Evolutionary conservation across 257 asterid genomes (phyloP), one percentile per base, ranked within the genome.

Genomic region (Ligustrum vulgare): DNA sequence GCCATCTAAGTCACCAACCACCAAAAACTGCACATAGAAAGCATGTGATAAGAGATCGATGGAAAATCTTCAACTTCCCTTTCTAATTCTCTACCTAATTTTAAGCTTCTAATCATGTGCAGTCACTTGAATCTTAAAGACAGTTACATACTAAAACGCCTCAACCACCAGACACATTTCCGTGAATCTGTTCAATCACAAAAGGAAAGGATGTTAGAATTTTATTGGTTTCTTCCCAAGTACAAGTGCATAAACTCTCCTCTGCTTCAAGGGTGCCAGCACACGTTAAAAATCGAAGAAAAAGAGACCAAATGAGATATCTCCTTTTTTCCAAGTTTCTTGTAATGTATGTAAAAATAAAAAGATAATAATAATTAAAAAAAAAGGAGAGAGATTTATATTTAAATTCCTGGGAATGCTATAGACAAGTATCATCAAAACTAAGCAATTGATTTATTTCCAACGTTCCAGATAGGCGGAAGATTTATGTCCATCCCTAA

Each of bases 1-100:
- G 86, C 93, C 97, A 92, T 88, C 82, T 81, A 88, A 78, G 80
- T 69, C 77, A 74, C 81, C 74, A 78, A 22, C 32, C 11, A 84
- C 89, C 75, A 75, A 68, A 62, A 66, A 78, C 74, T 15, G 79
- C 74, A n/a, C 63, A 72, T 72, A 25, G 86, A 65, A 81, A 87
- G 81, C 91, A 90, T 87, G 87, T 87, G 84, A 85, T 72, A 34
- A 70, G 33, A 70, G 76, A 76, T 78, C 58, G 49, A 71, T 22
- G 43, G 70, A 75, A 69, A 75, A 71, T 78, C 70, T 78, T 67
- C 72, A 36, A 22, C 41, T 41, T 76, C 71, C 75, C 12, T 51
- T 69, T 74, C 76, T 20, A 25, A 43, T 49, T 25, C 11, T 36
- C 80, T 45, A 51, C 63, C 47, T 69, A 60, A 73, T 70, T 13